Base-by-base conservation (phyloP, 176 grass and related monocot species). In the Ensete glaucum region DNA sequence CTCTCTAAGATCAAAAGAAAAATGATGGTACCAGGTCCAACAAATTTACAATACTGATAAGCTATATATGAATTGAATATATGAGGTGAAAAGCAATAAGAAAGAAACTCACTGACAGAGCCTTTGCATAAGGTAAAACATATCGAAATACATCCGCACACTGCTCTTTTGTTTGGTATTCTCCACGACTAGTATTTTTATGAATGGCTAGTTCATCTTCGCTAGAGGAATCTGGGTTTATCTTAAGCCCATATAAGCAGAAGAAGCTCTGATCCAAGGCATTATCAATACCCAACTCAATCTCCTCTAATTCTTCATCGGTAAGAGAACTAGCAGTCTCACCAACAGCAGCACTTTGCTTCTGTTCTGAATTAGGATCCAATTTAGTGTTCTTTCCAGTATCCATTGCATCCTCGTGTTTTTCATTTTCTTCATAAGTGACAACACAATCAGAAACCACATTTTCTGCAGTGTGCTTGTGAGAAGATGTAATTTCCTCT, bases 101-200 rank as follows among this genome's bases (percentile, higher is more conserved):
- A 81, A 62, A 21, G 63, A 67, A 65, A 88, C 88, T 86, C 79
- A 98, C 94, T 76, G 94, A 93, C 72, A 98, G 74, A 72, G 90
- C 88, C 78, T 81, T 98, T 49, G 94, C 94, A 76, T 98, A 98
- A 57, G 90, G 94, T 60, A 98, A 71, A 69, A 98, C 80, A 93
- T 98, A 98, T 50, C 91, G 94, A 89, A 98, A 93, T 77, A 98
- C 94, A 89, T 98, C 94, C 82, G 90, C 90, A 76, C 94, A 98
- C 82, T 98, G 94, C 82, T 98, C 94, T 80, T 98, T 98, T 6
- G 94, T 98, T 89, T 98, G 90, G 76, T 98, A 98, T 72, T 98
- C 90, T 82, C 94, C 94, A 1, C 88, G 90, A 60, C 84, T 98
- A 81, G 90, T 93, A 75, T 98, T 98, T 85, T 93, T 93, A 81